phyloP scores from a whole-genome alignment of 768 basidiomycete genomes.

The Pisolithus tinctorius region DNA sequence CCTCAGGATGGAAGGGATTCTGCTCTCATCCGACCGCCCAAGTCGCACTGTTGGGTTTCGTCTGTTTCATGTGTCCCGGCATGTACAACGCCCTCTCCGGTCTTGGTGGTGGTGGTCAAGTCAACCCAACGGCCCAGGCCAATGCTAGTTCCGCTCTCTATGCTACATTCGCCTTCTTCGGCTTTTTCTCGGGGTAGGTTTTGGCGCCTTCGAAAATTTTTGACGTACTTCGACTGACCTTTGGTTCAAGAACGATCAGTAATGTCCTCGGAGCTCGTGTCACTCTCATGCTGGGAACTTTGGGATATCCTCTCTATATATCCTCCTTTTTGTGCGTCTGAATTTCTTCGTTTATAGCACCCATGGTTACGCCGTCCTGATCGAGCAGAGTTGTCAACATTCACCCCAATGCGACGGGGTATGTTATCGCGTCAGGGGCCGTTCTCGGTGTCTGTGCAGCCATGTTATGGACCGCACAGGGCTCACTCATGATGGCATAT shows the following conservation, averaged over 20 bases:
- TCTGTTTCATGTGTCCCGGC: slow-evolving; percentile 55
- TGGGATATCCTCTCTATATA: slow-evolving; percentile 48
- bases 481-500: slow-evolving; percentile 49
- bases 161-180: slow-evolving; percentile 50
- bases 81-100: slow-evolving; percentile 78
- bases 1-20: slow-evolving; percentile 41
- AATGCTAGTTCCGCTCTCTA: slow-evolving; percentile 68
- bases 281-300: slow-evolving; percentile 45
- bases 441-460: slow-evolving; percentile 46
- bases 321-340: not conserved
- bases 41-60: slow-evolving; percentile 55
- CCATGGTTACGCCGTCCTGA: not conserved
- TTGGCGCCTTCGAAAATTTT: not conserved
- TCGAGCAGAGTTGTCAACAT: slow-evolving; percentile 38
- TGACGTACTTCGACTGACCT: not conserved
- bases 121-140: slow-evolving; percentile 55
- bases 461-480: slow-evolving; percentile 48
- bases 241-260: slow-evolving; percentile 55
- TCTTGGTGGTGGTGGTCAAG: slow-evolving; percentile 73
- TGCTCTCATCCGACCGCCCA: slow-evolving; percentile 45
- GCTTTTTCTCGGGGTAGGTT: slow-evolving; percentile 65
- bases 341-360: not conserved
- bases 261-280: slow-evolving; percentile 52
- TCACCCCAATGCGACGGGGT: slow-evolving; percentile 35
- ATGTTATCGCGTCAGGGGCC: slow-evolving; percentile 43